Base-by-base conservation (phyloP, 768 basidiomycete genomes). In the Suillus decipiens region DNA sequence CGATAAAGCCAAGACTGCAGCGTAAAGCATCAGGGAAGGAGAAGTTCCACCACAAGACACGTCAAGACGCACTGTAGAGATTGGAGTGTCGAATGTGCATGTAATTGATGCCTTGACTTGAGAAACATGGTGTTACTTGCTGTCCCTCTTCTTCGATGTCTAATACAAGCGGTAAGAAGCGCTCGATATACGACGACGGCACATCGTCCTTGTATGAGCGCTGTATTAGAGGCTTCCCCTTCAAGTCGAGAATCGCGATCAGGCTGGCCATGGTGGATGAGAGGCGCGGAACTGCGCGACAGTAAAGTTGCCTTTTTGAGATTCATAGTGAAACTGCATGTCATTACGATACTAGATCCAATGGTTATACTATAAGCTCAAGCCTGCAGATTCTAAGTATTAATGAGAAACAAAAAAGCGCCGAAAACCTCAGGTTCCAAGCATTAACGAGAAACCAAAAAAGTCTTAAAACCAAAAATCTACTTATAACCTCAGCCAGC, bases 1-100 rank as follows among this genome's bases (percentile, higher is more conserved):
- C 37, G 96, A 97, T 10, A 99, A 77, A 0, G 97, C 97, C 51
- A 99, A 87, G 41, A 99, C 96, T 98, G 73, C 24, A 60, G 39
- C 48, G 5, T 33, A 42, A 11, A 50, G 19, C n/a, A 41, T 50
- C 39, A 48, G 37, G n/a, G 41, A 36, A 12, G n/a, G n/a, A n/a
- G 22, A 19, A 8, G 17, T 31, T 61, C 24, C 2, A 11, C 24
- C 19, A 24, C 50, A 53, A 43, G 15, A 22, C 22, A 28, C 36
- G 31, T 17, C 24, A 24, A 62, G 39, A 83, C 93, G 70, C 72
- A 97, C 96, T 82, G 74, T 99, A 99, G 7, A 99, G 82, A 78
- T 99, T 99, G 53, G 94, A 96, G 75, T 99, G 96, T 34, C 96
- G 85, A 72, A 99, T 98, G 75, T 99, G 95, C 89, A 98, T 92